phyloP scores from a whole-genome alignment of 306 rosid genomes.

The Lagenaria siceraria region DNA sequence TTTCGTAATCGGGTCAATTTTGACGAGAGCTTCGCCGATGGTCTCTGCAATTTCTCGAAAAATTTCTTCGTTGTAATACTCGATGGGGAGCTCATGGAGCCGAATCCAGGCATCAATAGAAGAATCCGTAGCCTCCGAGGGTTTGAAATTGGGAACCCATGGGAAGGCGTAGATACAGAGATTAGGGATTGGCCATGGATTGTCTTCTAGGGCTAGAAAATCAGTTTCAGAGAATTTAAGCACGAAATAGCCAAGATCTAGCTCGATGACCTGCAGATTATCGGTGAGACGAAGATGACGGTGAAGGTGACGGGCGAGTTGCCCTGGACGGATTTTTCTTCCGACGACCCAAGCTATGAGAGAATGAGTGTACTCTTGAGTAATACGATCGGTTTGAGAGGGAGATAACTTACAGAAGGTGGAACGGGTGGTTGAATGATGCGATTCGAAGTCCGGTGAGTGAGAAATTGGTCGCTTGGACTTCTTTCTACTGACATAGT shows the following conservation, averaged over 20 bases:
- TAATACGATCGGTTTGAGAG: neutral
- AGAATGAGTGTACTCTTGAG: neutral
- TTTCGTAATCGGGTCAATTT: neutral
- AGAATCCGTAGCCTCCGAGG: neutral
- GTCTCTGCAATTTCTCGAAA: neutral
- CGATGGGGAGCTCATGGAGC: neutral
- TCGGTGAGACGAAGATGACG: neutral
- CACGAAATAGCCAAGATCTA: neutral
- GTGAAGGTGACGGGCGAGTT: neutral
- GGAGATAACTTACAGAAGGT: neutral
- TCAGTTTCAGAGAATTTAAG: neutral
- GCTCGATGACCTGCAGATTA: neutral
- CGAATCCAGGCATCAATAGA: neutral
- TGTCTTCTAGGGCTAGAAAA: neutral
- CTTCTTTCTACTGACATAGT: neutral
- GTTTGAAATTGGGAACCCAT: neutral
- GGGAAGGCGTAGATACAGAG: neutral
- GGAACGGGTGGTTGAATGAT: neutral
- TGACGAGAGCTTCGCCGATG: neutral
- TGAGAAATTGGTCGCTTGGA: neutral
- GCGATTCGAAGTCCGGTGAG: neutral
- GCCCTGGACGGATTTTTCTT: neutral
- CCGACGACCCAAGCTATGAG: neutral
- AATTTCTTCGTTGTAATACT: neutral
- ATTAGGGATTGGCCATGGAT: slow-evolving; percentile 5